Conservation (phyloP, 768 basidiomycete species). For the Agrocybe chaxingu region DNA sequence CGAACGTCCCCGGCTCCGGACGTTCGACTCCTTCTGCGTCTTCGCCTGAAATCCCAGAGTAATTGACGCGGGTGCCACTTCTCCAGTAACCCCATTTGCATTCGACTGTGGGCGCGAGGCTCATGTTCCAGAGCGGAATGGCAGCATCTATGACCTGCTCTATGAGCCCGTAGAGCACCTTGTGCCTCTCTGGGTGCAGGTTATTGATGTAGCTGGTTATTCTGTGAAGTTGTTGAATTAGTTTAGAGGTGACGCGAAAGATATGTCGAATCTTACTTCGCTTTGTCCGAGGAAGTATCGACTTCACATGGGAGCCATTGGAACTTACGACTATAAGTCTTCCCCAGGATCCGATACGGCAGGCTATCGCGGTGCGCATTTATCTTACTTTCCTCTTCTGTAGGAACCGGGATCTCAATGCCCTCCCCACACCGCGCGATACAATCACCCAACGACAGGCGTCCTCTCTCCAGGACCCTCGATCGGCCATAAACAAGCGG, state of each 20-base stretch:
- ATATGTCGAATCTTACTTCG: conserved; percentile 12
- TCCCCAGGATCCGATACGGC: not conserved
- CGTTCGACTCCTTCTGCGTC: not conserved
- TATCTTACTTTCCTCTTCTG: conserved; percentile 1
- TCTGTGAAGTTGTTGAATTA: conserved; percentile 12
- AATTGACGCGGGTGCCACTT: conserved; percentile 12
- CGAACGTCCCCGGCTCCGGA: conserved; percentile 19
- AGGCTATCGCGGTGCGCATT: not conserved
- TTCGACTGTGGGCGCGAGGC: conserved; percentile 14
- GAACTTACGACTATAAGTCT: conserved; percentile 22
- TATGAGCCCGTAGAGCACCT: conserved; percentile 23
- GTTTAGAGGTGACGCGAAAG: not conserved
- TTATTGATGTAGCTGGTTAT: conserved; percentile 43
- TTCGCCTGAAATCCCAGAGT: conserved; percentile 9
- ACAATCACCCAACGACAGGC: conserved; percentile 19
- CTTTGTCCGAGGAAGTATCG: conserved; percentile 19
- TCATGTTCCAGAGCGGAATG: conserved; percentile 30
- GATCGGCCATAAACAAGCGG: conserved; percentile 34
- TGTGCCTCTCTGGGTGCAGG: conserved; percentile 27
- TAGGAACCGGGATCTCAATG: conserved; percentile 10
- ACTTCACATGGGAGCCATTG: conserved; percentile 29
- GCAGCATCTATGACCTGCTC: conserved; percentile 22
- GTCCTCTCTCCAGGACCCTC: conserved; percentile 14
- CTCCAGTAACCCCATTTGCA: too few species aligned
- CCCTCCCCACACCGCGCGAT: conserved; percentile 22